Percentiles rank a stretch among this genome's conserved stretches.
These are phyloP conservation scores for Ampelocalamus luodianensis DNA, from an alignment of 176 grass and related monocot genomes.

Conservation along the genomic window DNA sequence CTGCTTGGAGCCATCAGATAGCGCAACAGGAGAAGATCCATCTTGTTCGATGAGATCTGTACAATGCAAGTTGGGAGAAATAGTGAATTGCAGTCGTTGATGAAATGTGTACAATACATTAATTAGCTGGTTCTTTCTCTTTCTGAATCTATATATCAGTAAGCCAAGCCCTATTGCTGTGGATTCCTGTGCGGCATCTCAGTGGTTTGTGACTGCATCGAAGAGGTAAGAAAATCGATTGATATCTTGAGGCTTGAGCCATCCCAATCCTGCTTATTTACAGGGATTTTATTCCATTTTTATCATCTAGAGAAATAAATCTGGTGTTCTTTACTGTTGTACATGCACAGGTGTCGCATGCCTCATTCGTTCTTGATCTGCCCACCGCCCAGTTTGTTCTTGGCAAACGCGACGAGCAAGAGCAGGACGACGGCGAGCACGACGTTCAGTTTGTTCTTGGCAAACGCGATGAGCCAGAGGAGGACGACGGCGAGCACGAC, in stretches of 20 bases:
- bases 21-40: neutral
- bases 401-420: constrained; percentile 53
- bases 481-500: constrained; percentile 57
- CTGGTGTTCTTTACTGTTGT: neutral
- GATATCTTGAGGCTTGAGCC: neutral
- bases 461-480: constrained; percentile 54
- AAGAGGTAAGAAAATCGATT: neutral
- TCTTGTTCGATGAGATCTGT: neutral
- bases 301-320: neutral
- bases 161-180: neutral
- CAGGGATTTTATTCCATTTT: neutral
- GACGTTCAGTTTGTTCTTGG: constrained; percentile 47
- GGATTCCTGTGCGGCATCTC: neutral
- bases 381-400: constrained; percentile 30
- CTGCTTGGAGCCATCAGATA: constrained; percentile 65
- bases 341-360: too few species aligned
- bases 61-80: neutral
- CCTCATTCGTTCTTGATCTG: constrained; percentile 29
- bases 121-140: neutral
- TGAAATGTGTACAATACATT: neutral
- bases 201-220: neutral
- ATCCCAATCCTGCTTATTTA: neutral
- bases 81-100: neutral
- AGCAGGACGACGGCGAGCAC: constrained; percentile 55
- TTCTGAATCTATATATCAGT: neutral